Evolutionary conservation across 2,329 filamentous ascomycete species (phyloP).

Genomic region (Trichoderma sp.): DNA sequence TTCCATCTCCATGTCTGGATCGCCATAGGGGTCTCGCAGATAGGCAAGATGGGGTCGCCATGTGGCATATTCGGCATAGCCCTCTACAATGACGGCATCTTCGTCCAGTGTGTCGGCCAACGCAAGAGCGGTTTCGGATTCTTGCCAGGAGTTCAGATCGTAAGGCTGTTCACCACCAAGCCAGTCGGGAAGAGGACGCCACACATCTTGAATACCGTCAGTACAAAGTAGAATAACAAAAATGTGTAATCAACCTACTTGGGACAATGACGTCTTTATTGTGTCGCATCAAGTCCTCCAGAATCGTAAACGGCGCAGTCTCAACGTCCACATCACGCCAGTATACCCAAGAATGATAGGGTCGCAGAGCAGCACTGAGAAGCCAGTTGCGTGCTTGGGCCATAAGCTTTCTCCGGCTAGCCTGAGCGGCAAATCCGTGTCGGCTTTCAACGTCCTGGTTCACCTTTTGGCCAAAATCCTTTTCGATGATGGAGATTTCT

Average conservation of each 20-base stretch:
- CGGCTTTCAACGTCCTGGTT: constrained; percentile 97
- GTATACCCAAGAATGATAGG: constrained; percentile 98
- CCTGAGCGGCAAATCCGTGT: constrained; percentile 96
- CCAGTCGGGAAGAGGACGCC: constrained; percentile 98
- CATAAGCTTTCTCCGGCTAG: constrained; percentile 92
- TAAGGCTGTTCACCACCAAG: constrained; percentile 98
- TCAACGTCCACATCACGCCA: constrained; percentile 99
- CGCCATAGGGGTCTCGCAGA: constrained; percentile 91
- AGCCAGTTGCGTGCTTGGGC: constrained; percentile 97
- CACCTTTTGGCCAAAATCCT: constrained; percentile 97
- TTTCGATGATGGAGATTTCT: constrained; percentile 96
- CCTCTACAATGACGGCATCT: constrained; percentile 97
- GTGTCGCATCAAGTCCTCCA: constrained; percentile 97
- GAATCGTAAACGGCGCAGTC: constrained; percentile 92
- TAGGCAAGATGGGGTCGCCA: constrained; percentile 98
- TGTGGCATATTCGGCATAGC: constrained; percentile 97
- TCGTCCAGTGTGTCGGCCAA: constrained; percentile 94
- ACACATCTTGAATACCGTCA: constrained; percentile 70
- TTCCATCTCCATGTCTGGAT: constrained; percentile 99
- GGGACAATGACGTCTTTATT: constrained; percentile 99
- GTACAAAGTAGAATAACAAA: constrained; percentile 1
- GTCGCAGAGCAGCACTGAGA: constrained; percentile 85
- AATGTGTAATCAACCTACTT: constrained; percentile 63
- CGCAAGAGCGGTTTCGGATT: constrained; percentile 93
- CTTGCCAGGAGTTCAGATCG: constrained; percentile 98